These are phyloP conservation scores for Cercospora canescens DNA, from an alignment of 2,329 filamentous ascomycete species.

Conservation along the genomic window DNA sequence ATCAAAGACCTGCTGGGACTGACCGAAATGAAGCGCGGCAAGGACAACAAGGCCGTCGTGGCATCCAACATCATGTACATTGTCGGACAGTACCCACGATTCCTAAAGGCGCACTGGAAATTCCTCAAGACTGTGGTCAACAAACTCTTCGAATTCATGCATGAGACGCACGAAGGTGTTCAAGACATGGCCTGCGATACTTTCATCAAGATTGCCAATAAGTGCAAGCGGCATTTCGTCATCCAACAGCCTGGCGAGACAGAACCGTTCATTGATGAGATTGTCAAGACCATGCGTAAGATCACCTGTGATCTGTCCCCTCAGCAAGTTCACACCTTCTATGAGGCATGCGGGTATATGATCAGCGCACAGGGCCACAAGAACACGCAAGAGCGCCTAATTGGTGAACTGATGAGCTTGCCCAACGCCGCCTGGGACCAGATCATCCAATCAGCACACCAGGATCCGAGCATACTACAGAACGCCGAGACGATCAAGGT, in stretches of 20 bases:
- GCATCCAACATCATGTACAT: slow-evolving; percentile 99
- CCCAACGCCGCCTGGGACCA: slow-evolving; percentile 94
- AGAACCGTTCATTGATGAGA: slow-evolving; percentile 98
- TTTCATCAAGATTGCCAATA: slow-evolving; percentile 99
- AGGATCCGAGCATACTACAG: slow-evolving; percentile 82
- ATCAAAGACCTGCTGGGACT: slow-evolving; percentile 97
- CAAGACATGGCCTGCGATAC: slow-evolving; percentile 99
- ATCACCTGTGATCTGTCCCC: slow-evolving; percentile 94
- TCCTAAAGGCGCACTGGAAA: slow-evolving; percentile 99
- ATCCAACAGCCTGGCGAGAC: slow-evolving; percentile 90
- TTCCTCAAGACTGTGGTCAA: slow-evolving; percentile 99
- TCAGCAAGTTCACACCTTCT: slow-evolving; percentile 98
- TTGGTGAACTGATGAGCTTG: slow-evolving; percentile 87
- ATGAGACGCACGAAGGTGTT: slow-evolving; percentile 98
- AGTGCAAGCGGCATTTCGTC: slow-evolving; percentile 96
- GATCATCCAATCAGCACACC: slow-evolving; percentile 85
- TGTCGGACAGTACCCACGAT: slow-evolving; percentile 96
- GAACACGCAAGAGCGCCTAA: slow-evolving; percentile 85
- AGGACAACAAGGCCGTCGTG: slow-evolving; percentile 99
- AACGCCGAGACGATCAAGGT: slow-evolving; percentile 96
- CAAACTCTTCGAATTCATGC: slow-evolving; percentile 99
- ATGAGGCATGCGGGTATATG: slow-evolving; percentile 99
- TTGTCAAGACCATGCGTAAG: slow-evolving; percentile 90
- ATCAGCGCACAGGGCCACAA: slow-evolving; percentile 97
- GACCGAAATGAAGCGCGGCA: slow-evolving; percentile 98